Percentiles rank a stretch among this genome's conserved stretches.
Evolutionary conservation across 768 basidiomycete species (phyloP).

Genomic region (Podaxis carcinomalis): DNA sequence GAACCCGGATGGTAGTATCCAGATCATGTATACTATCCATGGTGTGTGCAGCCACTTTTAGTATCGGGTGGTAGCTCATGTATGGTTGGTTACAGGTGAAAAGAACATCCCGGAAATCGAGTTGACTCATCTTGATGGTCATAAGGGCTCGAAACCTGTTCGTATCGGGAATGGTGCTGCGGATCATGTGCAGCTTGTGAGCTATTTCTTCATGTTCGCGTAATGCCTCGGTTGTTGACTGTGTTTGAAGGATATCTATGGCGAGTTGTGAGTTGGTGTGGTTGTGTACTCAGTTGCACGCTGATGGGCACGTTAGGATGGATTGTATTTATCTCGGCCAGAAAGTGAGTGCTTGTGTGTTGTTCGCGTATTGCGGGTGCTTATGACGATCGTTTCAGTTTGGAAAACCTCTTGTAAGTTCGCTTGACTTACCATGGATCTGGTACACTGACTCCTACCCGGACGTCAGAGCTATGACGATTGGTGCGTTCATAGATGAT

Average conservation of each 20-base stretch:
- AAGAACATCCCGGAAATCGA: conserved; percentile 85
- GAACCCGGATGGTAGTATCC: conserved; percentile 87
- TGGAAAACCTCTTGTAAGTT: conserved; percentile 68
- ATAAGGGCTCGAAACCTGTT: conserved; percentile 81
- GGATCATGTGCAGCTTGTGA: conserved; percentile 84
- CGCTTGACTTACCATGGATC: not conserved
- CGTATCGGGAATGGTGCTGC: conserved; percentile 96
- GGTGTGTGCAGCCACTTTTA: conserved; percentile 34
- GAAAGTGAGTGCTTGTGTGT: conserved; percentile 51
- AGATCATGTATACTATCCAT: conserved; percentile 98
- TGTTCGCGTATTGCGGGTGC: not conserved
- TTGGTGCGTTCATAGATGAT: conserved; percentile 25
- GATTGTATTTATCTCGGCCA: conserved; percentile 96
- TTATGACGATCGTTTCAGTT: conserved; percentile 37
- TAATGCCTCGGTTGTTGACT: not conserved
- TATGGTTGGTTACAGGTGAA: conserved; percentile 37
- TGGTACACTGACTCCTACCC: not conserved
- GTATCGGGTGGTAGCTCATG: not conserved
- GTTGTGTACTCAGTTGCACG: not conserved
- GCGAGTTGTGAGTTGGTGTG: conserved; percentile 64
- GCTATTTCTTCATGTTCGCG: conserved; percentile 7
- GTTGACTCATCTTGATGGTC: conserved; percentile 82
- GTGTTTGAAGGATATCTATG: conserved; percentile 84
- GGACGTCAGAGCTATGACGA: conserved; percentile 34
- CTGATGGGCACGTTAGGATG: conserved; percentile 46